Base-by-base conservation (phyloP, 2,329 filamentous ascomycete genomes). In the Stachybotrys chartarum region DNA sequence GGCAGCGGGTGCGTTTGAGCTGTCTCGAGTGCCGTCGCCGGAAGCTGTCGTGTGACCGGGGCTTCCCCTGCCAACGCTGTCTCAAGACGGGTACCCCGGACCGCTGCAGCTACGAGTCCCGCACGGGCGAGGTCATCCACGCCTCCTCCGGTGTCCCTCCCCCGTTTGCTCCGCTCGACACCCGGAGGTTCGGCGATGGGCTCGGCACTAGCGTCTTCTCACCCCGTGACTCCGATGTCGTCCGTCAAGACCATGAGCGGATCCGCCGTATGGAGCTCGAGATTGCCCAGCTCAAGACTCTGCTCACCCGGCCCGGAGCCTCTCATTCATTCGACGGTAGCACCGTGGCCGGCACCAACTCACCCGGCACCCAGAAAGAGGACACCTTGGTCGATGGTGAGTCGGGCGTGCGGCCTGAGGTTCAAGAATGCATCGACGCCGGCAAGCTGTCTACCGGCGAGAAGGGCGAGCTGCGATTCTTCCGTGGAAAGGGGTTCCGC, bases 1-100 rank as follows among this genome's bases (percentile, higher is more conserved):
- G 82, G 35, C 82, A 84, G 71, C 75, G 82, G 44, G 78, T 84
- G 50, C 74, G 82, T 16, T 74, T 85, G 48, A 83, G 80, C 51
- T 85, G 82, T 59, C 75, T 84, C 47, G 81, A 84, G 62, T 85
- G 82, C 61, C 79, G 82, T 47, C 76, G 81, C 54, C 75, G 82
- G 55, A 85, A 85, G 71, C 72, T 84, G 44, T 84, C 81, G 30
- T 85, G 82, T 66, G 82, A 84, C 67, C 75, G 82, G 57, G 81
- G 82, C 64, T 76, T 83, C 61, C 82, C 82, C 30, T 85, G 82
- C 64, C 80, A 83, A 67, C 78, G 82, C 50, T 85, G 82, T 67
- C 75, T 84, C 67, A 84, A 83, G 69, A 83, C 80, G 57, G 81
- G 80, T 62, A 84, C 81, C 31, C 77, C 81, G 18, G 81, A 83